Percentiles rank a stretch among this genome's conserved stretches.
Evolutionary conservation across 495 filamentous ascomycete genomes (phyloP).

Genomic region (Talaromyces adpressus): DNA sequence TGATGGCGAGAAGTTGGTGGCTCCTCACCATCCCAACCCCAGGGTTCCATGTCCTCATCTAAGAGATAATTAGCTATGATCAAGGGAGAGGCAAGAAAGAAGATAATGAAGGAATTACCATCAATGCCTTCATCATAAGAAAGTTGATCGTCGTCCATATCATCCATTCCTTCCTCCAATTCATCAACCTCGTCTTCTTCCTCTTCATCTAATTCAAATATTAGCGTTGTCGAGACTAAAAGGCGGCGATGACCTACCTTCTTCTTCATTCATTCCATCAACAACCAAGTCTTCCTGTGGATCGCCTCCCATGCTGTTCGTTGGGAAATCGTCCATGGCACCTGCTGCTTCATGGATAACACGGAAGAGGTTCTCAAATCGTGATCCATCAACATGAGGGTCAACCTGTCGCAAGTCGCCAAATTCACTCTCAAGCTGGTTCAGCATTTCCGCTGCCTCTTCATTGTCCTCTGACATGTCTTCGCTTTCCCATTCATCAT

Average conservation of each 20-base stretch:
- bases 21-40: slow-evolving; percentile 51
- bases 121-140: slow-evolving; percentile 37
- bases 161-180: slow-evolving; percentile 42
- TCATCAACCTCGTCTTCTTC: slow-evolving; percentile 50
- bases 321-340: slow-evolving; percentile 30
- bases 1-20: slow-evolving; percentile 31
- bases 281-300: slow-evolving; percentile 51
- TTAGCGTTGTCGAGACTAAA: slow-evolving; percentile 12
- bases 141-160: slow-evolving; percentile 39
- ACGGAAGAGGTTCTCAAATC: slow-evolving; percentile 35
- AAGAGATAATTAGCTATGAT: slow-evolving; percentile 10
- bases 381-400: slow-evolving; percentile 51
- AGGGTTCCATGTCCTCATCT: slow-evolving; percentile 49
- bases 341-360: slow-evolving; percentile 34
- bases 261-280: slow-evolving; percentile 63
- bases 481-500: slow-evolving; percentile 56
- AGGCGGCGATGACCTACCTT: slow-evolving; percentile 47
- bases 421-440: slow-evolving; percentile 39
- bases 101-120: slow-evolving; percentile 17
- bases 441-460: slow-evolving; percentile 45
- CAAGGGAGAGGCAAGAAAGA: background rate
- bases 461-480: slow-evolving; percentile 49
- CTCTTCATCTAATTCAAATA: slow-evolving; percentile 6
- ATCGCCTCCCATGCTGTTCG: slow-evolving; percentile 29
- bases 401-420: slow-evolving; percentile 65